Base-by-base conservation (phyloP, 352 stramenopile species). In the Phytophthora pistaciae region DNA sequence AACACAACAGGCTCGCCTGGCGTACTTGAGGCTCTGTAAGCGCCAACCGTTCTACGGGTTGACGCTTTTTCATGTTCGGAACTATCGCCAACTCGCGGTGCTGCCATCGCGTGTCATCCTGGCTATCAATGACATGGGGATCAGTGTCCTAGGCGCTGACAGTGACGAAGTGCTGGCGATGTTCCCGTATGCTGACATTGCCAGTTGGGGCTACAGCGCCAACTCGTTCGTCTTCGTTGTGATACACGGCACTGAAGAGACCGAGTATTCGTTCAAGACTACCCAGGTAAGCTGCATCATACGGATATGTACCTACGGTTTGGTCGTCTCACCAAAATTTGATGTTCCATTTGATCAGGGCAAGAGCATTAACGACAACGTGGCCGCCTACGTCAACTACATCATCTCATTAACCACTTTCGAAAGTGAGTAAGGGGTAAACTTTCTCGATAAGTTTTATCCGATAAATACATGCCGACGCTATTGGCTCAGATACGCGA, bases 161-260 rank as follows among this genome's bases (percentile, higher is more conserved):
- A 90, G 80, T 49, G 85, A 93, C 48, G 77, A 87, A 61, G 66
- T 89, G 13, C 55, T 96, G 18, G 67, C 74, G n/a, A 64, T 91
- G 16, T 93, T 89, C 64, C 66, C 78, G 14, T 96, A 94, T 62
- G 72, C 72, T 20, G 80, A 92, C 27, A 81, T 96, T 48, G 81
- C 83, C 9, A 96, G 68, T 25, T 96, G 90, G 90, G 88, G 90
- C 5, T 92, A 95, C 68, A 93, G 81, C 40, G 60, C 76, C 29
- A 92, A 85, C 42, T 87, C 84, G 5, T 97, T 97, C 70, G 90
- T 97, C 16, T 87, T 97, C 59, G 88, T 91, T 14, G 80, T 85
- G 5, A 72, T 60, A 13, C 62, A 63, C 0, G 61, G 68, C 3
- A 64, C 38, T 8, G 69, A 85, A 60, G 64, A 88, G 33, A 75